Evolutionary conservation across 2,329 filamentous ascomycete species (phyloP).

Genomic region (Akanthomyces uredinophilus): DNA sequence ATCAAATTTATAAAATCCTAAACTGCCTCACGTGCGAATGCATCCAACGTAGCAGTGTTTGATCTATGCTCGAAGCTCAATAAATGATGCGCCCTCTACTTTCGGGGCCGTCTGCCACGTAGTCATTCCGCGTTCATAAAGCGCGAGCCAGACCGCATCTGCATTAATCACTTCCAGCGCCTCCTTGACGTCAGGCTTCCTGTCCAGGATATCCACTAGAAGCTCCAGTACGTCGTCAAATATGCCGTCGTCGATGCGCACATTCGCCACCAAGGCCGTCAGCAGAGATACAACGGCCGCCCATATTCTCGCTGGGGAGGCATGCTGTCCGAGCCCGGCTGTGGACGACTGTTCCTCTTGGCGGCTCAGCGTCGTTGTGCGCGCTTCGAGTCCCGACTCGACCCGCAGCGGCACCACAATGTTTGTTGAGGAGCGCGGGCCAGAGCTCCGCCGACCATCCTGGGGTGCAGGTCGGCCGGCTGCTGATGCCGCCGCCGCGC

Average conservation of each 20-base stretch:
- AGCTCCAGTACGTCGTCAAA: conserved; percentile 68
- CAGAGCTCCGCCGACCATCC: conserved; percentile 14
- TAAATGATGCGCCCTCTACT: conserved; percentile 34
- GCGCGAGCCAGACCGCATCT: conserved; percentile 71
- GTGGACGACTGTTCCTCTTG: conserved; percentile 13
- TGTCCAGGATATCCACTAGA: conserved; percentile 46
- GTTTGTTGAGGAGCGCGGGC: conserved; percentile 2
- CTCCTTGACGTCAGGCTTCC: conserved; percentile 42
- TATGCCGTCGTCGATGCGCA: conserved; percentile 60
- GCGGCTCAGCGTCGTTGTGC: not conserved
- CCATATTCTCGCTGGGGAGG: conserved; percentile 60
- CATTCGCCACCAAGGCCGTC: conserved; percentile 54
- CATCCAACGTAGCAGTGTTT: not conserved
- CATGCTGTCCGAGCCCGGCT: conserved; percentile 50
- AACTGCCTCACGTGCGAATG: not conserved
- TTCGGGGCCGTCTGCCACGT: conserved; percentile 33
- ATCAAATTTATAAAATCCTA: not conserved
- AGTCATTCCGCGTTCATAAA: conserved; percentile 43
- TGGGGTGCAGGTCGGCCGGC: conserved; percentile 11
- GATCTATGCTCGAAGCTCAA: not conserved
- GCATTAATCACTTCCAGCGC: conserved; percentile 61
- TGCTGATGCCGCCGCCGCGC: conserved; percentile 24
- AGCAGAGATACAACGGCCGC: conserved; percentile 56
- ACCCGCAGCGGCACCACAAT: conserved; percentile 31
- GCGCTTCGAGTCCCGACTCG: conserved; percentile 17